Conservation (phyloP, 768 basidiomycete species). For the Tylopilus felleus region DNA sequence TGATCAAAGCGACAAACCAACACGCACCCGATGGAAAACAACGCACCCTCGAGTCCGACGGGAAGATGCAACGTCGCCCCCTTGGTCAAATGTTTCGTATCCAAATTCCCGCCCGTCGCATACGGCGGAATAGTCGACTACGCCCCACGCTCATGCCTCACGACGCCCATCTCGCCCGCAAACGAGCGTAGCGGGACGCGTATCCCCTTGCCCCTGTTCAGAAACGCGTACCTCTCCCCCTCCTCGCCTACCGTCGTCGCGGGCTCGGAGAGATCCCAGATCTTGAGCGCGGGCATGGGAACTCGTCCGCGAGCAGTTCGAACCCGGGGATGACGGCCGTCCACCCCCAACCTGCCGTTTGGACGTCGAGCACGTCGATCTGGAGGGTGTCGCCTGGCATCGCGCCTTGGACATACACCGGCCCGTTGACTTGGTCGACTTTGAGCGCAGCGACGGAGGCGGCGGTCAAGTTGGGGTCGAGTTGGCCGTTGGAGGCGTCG, state of each 20-base stretch:
- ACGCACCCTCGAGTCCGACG: constrained; percentile 54
- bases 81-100: constrained; percentile 52
- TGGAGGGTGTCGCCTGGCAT: constrained; percentile 55
- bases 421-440: constrained; percentile 58
- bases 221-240: constrained; percentile 38
- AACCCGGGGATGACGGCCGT: constrained; percentile 58
- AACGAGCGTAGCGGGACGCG: constrained; percentile 53
- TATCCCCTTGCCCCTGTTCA: constrained; percentile 46
- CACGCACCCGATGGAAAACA: constrained; percentile 51
- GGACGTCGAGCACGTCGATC: constrained; percentile 53
- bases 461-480: constrained; percentile 42
- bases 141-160: constrained; percentile 42
- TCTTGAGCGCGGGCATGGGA: constrained; percentile 49
- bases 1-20: not conserved
- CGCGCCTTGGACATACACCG: constrained; percentile 51
- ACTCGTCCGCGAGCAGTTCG: constrained; percentile 56
- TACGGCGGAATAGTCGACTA: constrained; percentile 65
- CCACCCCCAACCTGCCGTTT: constrained; percentile 61
- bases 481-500: constrained; percentile 62
- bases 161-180: constrained; percentile 65
- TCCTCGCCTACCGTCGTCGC: not conserved
- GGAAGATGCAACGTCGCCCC: constrained; percentile 59
- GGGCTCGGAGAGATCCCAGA: constrained; percentile 42
- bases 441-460: constrained; percentile 38
- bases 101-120: constrained; percentile 58